Conservation (phyloP, 169 alveolate species). For the Toxoplasma gondii region DNA sequence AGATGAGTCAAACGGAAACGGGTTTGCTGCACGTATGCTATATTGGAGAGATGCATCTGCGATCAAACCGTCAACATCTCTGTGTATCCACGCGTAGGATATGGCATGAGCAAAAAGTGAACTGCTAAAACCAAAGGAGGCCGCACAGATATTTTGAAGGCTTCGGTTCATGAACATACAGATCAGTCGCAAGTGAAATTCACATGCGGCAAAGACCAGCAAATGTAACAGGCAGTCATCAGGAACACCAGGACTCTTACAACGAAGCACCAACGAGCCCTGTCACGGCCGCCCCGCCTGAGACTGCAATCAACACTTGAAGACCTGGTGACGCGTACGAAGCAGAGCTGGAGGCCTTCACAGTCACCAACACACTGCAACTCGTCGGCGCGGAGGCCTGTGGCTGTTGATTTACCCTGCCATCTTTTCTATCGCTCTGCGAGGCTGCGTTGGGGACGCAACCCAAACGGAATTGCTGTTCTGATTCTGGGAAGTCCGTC, state of each 20-base stretch:
- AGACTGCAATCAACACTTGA: not conserved
- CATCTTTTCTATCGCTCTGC: not conserved
- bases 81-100: no score
- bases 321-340: not conserved
- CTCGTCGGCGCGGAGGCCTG: not conserved
- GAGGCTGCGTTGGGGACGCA: not conserved
- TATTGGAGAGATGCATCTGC: no score
- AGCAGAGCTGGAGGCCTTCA: not conserved
- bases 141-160: no score
- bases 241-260: not conserved
- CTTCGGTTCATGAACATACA: no score
- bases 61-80: no score
- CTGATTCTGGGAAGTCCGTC: not conserved
- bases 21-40: no score
- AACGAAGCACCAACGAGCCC: not conserved
- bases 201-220: no score
- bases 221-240: no score
- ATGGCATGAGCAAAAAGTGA: no score
- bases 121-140: no score
- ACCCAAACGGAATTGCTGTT: not conserved
- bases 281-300: not conserved
- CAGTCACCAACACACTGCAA: not conserved
- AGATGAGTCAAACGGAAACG: no score
- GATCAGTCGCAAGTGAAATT: no score
- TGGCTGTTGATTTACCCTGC: not conserved